Evolutionary conservation across 352 stramenopile species (phyloP).

Genomic region (Albugo laibachii): DNA sequence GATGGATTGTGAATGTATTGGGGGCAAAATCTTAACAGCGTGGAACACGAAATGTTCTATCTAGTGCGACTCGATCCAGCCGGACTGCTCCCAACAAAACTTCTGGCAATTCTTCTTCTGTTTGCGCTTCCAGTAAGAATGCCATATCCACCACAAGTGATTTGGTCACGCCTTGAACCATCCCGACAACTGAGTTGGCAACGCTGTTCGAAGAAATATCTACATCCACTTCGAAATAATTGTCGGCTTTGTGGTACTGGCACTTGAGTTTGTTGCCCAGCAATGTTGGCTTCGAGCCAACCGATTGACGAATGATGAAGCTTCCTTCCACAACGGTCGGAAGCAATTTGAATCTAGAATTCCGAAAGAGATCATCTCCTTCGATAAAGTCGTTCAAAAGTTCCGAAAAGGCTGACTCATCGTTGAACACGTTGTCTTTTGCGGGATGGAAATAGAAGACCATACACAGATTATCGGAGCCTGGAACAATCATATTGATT

Average conservation of each 20-base stretch:
- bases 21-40: background rate
- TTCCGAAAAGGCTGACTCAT: conserved; percentile 73
- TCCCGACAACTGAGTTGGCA: conserved; percentile 72
- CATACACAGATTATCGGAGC: conserved; percentile 54
- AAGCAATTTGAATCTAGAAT: conserved; percentile 97
- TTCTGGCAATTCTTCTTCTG: conserved; percentile 74
- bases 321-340: conserved; percentile 91
- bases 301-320: conserved; percentile 91
- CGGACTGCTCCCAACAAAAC: conserved; percentile 59
- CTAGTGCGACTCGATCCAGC: conserved; percentile 64
- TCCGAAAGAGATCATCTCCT: conserved; percentile 87
- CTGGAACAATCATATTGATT: conserved; percentile 77
- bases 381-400: conserved; percentile 82
- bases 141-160: conserved; percentile 79
- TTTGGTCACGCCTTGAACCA: conserved; percentile 80
- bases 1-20: background rate
- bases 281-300: conserved; percentile 90
- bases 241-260: conserved; percentile 64
- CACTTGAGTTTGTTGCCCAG: conserved; percentile 94
- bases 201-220: conserved; percentile 89
- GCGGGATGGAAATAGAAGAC: conserved; percentile 73
- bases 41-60: conserved; percentile 43
- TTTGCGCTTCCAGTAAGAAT: conserved; percentile 71
- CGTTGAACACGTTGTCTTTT: conserved; percentile 63
- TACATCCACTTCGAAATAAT: conserved; percentile 93